phyloP scores from a whole-genome alignment of 2,329 filamentous ascomycete species.

The Venturia pyrina region DNA sequence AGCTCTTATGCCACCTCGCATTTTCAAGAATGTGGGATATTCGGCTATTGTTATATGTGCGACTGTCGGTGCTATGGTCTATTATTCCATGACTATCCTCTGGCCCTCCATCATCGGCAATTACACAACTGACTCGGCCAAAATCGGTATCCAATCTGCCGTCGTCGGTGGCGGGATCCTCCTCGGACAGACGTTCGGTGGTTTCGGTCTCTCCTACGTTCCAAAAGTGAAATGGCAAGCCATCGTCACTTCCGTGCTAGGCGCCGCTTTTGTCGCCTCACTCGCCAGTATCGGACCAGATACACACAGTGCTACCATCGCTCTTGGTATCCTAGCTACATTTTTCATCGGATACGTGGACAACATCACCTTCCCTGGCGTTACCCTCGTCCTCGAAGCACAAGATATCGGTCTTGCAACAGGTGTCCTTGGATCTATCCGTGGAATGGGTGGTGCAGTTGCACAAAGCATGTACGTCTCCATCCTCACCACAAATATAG shows the following conservation, averaged over 20 bases:
- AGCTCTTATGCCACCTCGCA: conserved; percentile 33
- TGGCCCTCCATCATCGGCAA: conserved; percentile 36
- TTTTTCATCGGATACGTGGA: conserved; percentile 30
- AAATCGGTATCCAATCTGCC: conserved; percentile 33
- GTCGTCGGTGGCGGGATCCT: conserved; percentile 34
- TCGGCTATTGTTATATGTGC: conserved; percentile 31
- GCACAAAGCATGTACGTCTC: conserved; percentile 28
- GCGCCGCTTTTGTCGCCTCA: conserved; percentile 26
- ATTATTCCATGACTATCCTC: conserved; percentile 35
- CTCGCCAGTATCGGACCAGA: conserved; percentile 22
- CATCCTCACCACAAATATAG: conserved; percentile 22
- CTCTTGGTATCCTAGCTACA: conserved; percentile 24
- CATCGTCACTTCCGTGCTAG: conserved; percentile 22
- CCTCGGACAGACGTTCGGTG: conserved; percentile 30
- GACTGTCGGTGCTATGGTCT: conserved; percentile 35
- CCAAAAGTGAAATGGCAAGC: conserved; percentile 28
- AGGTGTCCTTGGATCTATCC: conserved; percentile 37
- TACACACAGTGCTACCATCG: conserved; percentile 29
- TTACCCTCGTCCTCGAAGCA: conserved; percentile 36
- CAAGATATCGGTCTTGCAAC: conserved; percentile 38
- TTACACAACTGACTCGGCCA: conserved; percentile 29
- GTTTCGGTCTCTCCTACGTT: conserved; percentile 27
- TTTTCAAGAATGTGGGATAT: conserved; percentile 34
- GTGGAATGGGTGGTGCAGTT: conserved; percentile 30
- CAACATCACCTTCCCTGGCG: conserved; percentile 33